Evolutionary conservation across 306 rosid species (phyloP).

Genomic region (Comarum palustre): DNA sequence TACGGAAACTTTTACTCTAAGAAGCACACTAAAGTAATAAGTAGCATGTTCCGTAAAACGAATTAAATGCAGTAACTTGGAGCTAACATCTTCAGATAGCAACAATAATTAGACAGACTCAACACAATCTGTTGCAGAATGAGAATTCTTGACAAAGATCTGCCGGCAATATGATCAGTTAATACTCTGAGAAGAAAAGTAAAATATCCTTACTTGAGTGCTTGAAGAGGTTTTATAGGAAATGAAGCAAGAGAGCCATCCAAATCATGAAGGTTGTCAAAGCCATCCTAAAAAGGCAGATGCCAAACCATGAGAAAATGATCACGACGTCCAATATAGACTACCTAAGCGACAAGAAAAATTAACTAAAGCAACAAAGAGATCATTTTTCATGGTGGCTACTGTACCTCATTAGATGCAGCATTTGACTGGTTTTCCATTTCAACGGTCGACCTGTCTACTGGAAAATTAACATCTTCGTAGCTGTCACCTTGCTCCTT

Average conservation of each 20-base stretch:
- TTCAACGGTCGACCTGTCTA: slow-evolving; percentile 37
- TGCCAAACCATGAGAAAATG: slow-evolving; percentile 16
- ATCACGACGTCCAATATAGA: slow-evolving; percentile 19
- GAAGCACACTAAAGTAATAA: background rate
- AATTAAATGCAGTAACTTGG: background rate
- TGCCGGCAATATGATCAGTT: background rate
- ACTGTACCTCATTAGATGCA: slow-evolving; percentile 49
- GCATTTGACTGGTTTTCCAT: slow-evolving; percentile 48
- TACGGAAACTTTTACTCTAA: background rate
- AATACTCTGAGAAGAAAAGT: background rate
- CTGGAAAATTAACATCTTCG: slow-evolving; percentile 45
- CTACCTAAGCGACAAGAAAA: slow-evolving; percentile 1
- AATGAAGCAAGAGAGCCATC: slow-evolving; percentile 82
- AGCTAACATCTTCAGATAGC: background rate
- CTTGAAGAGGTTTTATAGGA: slow-evolving; percentile 81
- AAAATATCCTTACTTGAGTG: slow-evolving; percentile 67
- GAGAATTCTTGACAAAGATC: background rate
- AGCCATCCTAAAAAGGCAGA: slow-evolving; percentile 59
- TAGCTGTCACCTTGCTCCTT: slow-evolving; percentile 40
- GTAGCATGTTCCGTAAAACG: background rate
- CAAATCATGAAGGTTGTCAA: slow-evolving; percentile 68
- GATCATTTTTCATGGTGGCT: slow-evolving; percentile 22
- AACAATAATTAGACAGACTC: background rate
- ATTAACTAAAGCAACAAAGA: slow-evolving; percentile 2
- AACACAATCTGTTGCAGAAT: slow-evolving; percentile 1